Evolutionary conservation across 305 asterid genomes (phyloP).

Genomic region (Fraxinus platypoda): DNA sequence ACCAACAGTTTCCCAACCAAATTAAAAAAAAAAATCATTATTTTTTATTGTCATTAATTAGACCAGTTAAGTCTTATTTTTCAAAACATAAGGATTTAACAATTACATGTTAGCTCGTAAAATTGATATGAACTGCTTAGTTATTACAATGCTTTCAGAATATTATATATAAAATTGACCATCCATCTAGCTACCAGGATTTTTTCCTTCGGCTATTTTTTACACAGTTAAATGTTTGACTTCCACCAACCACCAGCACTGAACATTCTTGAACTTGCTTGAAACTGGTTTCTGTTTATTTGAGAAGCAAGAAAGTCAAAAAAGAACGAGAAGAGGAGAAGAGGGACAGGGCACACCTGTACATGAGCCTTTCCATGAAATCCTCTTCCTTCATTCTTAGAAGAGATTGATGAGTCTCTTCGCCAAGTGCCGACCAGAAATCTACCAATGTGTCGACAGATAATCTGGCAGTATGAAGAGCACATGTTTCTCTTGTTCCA

Average conservation of each 20-base stretch:
- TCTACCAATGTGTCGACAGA: slow-evolving; percentile 96
- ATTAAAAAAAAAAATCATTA: neutral
- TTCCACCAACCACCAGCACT: neutral
- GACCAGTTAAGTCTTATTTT: neutral
- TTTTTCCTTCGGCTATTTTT: neutral
- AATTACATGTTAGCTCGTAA: neutral
- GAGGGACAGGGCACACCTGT: slow-evolving; percentile 54
- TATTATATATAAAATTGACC: neutral
- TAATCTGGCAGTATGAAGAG: slow-evolving; percentile 96
- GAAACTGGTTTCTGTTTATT: neutral
- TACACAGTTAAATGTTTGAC: neutral
- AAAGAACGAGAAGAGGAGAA: neutral
- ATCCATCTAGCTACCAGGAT: neutral
- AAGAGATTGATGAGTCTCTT: slow-evolving; percentile 89
- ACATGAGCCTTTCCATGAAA: slow-evolving; percentile 92
- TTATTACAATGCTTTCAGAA: neutral
- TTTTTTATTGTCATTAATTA: neutral
- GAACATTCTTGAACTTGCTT: neutral
- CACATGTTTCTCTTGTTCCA: slow-evolving; percentile 96
- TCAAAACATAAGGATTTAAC: neutral
- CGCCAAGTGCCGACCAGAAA: slow-evolving; percentile 99
- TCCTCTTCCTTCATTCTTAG: slow-evolving; percentile 97
- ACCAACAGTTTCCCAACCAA: neutral
- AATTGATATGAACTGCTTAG: neutral
- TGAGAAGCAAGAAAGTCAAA: slow-evolving; percentile 9